phyloP scores from a whole-genome alignment of 2,329 filamentous ascomycete species.

The Botrytis aclada region DNA sequence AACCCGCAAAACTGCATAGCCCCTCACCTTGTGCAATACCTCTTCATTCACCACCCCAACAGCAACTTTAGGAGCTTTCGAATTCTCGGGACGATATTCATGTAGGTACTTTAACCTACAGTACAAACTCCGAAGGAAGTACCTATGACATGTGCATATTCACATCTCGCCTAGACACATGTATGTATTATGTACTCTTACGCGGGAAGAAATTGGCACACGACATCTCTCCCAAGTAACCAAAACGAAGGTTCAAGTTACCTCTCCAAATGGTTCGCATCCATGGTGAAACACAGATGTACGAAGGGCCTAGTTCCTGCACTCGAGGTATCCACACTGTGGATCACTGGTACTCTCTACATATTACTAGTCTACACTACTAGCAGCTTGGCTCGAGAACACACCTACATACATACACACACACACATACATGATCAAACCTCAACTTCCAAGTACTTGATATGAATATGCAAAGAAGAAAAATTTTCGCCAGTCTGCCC shows the following conservation, averaged over 20 bases:
- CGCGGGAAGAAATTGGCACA: background rate
- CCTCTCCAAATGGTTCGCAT: background rate
- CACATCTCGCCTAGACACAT: background rate
- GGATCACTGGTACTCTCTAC: background rate
- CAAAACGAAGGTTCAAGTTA: background rate
- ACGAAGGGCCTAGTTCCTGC: background rate
- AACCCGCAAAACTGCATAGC: background rate
- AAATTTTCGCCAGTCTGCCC: background rate
- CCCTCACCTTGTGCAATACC: background rate
- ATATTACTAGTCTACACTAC: background rate
- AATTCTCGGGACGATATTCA: background rate
- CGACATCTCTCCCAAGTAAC: background rate
- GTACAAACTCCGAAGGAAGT: background rate
- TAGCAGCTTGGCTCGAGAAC: background rate
- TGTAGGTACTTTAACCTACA: background rate
- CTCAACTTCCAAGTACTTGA: background rate
- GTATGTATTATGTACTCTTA: background rate
- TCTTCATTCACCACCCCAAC: background rate
- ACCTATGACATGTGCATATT: background rate
- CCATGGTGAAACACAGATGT: background rate
- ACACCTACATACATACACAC: background rate
- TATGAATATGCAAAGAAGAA: constrained; percentile 6
- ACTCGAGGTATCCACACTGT: background rate
- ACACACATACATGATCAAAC: background rate
- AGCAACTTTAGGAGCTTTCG: background rate